These are phyloP conservation scores for Coemansia guatemalensis DNA, from an alignment of 192 early-diverging fungal species.

Conservation along the genomic window DNA sequence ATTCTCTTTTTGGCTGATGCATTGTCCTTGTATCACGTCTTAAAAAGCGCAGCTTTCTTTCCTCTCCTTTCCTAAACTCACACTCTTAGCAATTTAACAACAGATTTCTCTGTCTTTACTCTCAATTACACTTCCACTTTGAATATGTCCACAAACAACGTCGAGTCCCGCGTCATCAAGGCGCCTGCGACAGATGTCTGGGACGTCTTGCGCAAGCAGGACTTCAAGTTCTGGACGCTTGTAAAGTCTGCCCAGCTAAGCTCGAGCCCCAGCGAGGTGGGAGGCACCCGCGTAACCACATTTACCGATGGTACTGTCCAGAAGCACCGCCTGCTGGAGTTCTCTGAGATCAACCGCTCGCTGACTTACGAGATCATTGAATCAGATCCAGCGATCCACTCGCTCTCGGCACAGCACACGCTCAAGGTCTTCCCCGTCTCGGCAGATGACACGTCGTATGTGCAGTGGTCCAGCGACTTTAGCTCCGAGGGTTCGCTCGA, in stretches of 20 bases:
- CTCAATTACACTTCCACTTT: background rate
- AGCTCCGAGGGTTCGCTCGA: conserved; percentile 53
- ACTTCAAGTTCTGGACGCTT: conserved; percentile 52
- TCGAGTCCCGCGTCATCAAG: conserved; percentile 47
- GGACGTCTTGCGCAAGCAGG: conserved; percentile 31
- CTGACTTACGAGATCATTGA: conserved; percentile 62
- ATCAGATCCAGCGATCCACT: conserved; percentile 52
- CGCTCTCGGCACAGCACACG: conserved; percentile 58
- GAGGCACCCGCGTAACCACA: conserved; percentile 51
- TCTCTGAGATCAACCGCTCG: conserved; percentile 51
- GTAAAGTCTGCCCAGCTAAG: conserved; percentile 42
- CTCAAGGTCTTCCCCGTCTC: conserved; percentile 54
- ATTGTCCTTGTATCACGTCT: no score
- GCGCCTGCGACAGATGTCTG: conserved; percentile 37
- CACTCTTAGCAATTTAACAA: no score
- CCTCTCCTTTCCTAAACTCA: no score
- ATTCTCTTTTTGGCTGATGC: no score
- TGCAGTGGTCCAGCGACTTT: conserved; percentile 61
- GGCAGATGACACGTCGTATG: conserved; percentile 57
- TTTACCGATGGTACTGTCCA: conserved; percentile 60
- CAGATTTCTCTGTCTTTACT: no score
- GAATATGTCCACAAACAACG: conserved; percentile 32
- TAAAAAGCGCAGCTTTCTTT: no score
- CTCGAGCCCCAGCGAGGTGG: conserved; percentile 45
- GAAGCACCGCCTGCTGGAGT: conserved; percentile 56